A percentile compares a stretch with the other conserved stretches of the same genome.
phyloP scores from a whole-genome alignment of 768 basidiomycete genomes.

The Hypsizygus marmoreus region DNA sequence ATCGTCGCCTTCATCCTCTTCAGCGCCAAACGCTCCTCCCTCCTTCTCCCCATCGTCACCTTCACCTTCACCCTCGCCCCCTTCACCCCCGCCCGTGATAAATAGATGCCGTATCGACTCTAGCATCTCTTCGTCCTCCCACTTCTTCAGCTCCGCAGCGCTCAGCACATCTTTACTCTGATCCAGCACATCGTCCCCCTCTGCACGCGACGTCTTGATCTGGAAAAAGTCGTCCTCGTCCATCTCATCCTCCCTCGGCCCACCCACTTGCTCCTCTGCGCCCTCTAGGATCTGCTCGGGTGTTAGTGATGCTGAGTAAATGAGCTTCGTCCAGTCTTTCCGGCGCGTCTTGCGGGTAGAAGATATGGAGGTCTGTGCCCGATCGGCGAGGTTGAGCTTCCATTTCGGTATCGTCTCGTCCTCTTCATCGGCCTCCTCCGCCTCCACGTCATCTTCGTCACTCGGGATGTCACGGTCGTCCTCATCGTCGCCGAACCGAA shows the following conservation, averaged over 20 bases:
- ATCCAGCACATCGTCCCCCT: conserved; percentile 61
- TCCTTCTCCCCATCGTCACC: conserved; percentile 42
- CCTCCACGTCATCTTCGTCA: conserved; percentile 41
- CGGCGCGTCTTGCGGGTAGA: conserved; percentile 41
- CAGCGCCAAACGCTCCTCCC: conserved; percentile 44
- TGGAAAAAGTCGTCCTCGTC: conserved; percentile 79
- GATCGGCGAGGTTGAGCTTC: conserved; percentile 65
- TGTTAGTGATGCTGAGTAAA: conserved; percentile 71
- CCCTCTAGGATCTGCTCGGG: conserved; percentile 67
- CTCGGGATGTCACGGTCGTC: conserved; percentile 47
- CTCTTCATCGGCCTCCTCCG: conserved; percentile 38
- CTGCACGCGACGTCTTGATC: conserved; percentile 42
- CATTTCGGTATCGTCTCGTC: conserved; percentile 61
- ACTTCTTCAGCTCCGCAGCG: conserved; percentile 58
- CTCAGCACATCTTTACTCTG: conserved; percentile 64
- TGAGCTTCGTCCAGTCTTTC: conserved; percentile 83
- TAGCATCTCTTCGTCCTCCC: conserved; percentile 84
- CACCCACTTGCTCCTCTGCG: conserved; percentile 20
- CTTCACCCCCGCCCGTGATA: conserved; percentile 71
- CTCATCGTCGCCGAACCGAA: conserved; percentile 45
- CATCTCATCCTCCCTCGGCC: conserved; percentile 26
- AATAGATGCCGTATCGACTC: conserved; percentile 88
- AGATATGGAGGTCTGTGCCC: conserved; percentile 43
- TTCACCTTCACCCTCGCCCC: conserved; percentile 33
- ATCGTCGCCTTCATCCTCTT: conserved; percentile 30